Base-by-base conservation (phyloP, 2,329 filamentous ascomycete genomes). In the Monilinia fructicola region DNA sequence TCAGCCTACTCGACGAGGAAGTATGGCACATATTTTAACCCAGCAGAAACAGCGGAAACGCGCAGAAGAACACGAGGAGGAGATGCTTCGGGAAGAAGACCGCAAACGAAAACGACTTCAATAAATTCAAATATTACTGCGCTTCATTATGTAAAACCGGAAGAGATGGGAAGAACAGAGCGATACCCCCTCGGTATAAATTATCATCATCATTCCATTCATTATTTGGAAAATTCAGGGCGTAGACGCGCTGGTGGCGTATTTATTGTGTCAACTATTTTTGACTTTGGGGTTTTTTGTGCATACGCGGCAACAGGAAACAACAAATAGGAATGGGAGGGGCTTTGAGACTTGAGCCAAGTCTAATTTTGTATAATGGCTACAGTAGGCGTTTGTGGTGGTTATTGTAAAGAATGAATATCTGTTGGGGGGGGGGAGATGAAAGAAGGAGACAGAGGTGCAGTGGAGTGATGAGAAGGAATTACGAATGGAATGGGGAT, bases 1-100 rank as follows among this genome's bases (percentile, higher is more conserved):
- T 81, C 82, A 4, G 84, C 85, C 86, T n/a, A 90, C 87, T 10
- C 79, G 88, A 65, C 81, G 88, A 68, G 87, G 86, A 35, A 90
- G 87, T 73, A 90, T 90, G 88, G 88, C 88, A 9, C 89, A 87
- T 71, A 90, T 90, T 31, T 80, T 90, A 0, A 90, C 71, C 88
- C 88, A 7, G 86, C 87, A 18, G 87, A 89, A 71, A 90, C 87
- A 1, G 85, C 84, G 2, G 88, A 90, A 90, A 76, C 78, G 86
- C 67, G 84, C 85, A 16, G 87, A 88, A 67, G 87, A 90, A 67
- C 84, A 85, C 26, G 87, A 87, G 55, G 87, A 89, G 74, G 87
- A 90, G 67, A 81, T 87, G 67, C 28, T 50, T 10, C 79, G 81
- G 31, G 80, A 81, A 64, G 77, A 78, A 59, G 86, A 88, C 67